These are phyloP conservation scores for Ganoderma multipileum DNA, from an alignment of 1,284 basidiomycete genomes.

Conservation along the genomic window DNA sequence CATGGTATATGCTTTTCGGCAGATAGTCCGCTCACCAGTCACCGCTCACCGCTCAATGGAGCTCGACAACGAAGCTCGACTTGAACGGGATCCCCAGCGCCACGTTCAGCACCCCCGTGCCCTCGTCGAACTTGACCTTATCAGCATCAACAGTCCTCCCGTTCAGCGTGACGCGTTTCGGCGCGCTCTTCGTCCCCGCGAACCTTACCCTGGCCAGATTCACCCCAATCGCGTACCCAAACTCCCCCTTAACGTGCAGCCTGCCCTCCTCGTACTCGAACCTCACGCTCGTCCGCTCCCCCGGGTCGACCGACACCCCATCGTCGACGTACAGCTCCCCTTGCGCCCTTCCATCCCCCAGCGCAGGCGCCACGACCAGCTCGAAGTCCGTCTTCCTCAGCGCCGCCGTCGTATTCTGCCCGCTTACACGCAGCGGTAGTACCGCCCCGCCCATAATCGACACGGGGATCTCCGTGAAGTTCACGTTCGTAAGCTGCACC, in stretches of 20 bases:
- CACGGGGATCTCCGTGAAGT: constrained; percentile 65
- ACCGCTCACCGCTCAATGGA: constrained; percentile 16
- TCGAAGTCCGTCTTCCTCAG: constrained; percentile 66
- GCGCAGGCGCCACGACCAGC: constrained; percentile 62
- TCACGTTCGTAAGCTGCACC: constrained; percentile 56
- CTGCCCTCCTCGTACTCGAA: constrained; percentile 51
- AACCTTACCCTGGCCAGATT: constrained; percentile 53
- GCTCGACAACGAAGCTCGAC: constrained; percentile 43
- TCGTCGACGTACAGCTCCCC: constrained; percentile 70
- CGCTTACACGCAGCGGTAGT: constrained; percentile 58
- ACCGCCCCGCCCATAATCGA: constrained; percentile 66
- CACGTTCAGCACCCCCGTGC: constrained; percentile 50
- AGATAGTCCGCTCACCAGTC: background rate
- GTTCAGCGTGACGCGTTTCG: constrained; percentile 45
- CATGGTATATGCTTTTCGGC: background rate
- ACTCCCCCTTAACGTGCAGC: constrained; percentile 56
- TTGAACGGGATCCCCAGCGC: constrained; percentile 45
- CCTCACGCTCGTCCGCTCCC: constrained; percentile 49
- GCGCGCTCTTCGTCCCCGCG: constrained; percentile 47
- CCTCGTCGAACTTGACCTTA: constrained; percentile 42
- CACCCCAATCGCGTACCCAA: constrained; percentile 54
- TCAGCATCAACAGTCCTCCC: constrained; percentile 32
- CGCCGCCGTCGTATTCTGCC: constrained; percentile 65
- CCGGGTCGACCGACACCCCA: constrained; percentile 59
- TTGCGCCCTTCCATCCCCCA: constrained; percentile 49